Evolutionary conservation across 2,329 filamentous ascomycete genomes (phyloP), one percentile per base, ranked within the genome.

Genomic region (Dactylellina leptospora): DNA sequence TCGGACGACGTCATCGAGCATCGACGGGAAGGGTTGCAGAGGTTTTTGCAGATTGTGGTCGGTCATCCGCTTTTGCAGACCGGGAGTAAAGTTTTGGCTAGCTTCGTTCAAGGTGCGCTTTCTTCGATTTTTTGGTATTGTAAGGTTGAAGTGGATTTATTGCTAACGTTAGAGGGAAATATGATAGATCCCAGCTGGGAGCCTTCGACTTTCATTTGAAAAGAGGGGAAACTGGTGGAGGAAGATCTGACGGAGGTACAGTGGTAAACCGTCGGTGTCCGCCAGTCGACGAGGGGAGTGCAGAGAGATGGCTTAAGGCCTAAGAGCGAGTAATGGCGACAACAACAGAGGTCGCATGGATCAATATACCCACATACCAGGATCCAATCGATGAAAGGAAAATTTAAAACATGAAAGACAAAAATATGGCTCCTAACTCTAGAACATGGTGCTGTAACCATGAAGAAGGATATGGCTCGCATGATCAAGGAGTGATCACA

Each of bases 1-100:
- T 96, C 91, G 78, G 95, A 99, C 82, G 93, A 96, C 80, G 93
- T 99, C 78, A 99, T 99, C 80, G 95, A 97, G 84, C 91, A 96
- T 78, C 85, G 95, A 60, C 85, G 93, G 74, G 91, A 93, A 76
- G 95, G 95, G 0, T 83, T 99, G 75, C 93, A 99, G 83, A 88
- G 96, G 79, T 99, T 99, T 80, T 82, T 99, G 79, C 93, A 95
- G 86, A 97, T 97, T 79, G 95, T 99, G 9, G 95, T 96, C 0
- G 93, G 95, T 0, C 95, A 99, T 81, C 95, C 95, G 77, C 84
- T 99, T 77, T 82, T 99, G 81, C 95, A 99, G 86, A 99, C 95
- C 27, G 95, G 95, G 56, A 97, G 92, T 81, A 96, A 97, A 82
- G 95, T 99, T 68, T 82, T 99, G 77, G 93, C 93, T 10, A 91